phyloP scores from a whole-genome alignment of 345 rosid species.

The Aquilaria yunnanensis region DNA sequence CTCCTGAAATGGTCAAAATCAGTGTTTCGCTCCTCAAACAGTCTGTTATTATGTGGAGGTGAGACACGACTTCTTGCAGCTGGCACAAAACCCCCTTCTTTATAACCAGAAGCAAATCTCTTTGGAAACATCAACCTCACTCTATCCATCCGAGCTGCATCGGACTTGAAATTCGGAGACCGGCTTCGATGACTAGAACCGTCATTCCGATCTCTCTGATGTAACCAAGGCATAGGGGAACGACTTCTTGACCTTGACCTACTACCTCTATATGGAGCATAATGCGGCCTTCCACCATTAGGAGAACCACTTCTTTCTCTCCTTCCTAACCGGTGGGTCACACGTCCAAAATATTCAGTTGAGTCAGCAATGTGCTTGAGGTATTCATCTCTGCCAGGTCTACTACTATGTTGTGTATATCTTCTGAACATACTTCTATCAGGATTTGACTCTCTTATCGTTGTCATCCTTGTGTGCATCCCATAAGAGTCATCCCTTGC shows the following conservation, averaged over 20 bases:
- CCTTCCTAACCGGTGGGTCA: slow-evolving; percentile 22
- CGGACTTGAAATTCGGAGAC: slow-evolving; percentile 36
- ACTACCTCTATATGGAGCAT: slow-evolving; percentile 23
- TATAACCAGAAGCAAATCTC: slow-evolving; percentile 28
- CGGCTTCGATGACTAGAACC: slow-evolving; percentile 32
- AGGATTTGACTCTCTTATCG: slow-evolving; percentile 28
- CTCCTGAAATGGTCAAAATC: slow-evolving; percentile 26
- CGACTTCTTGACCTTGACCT: slow-evolving; percentile 43
- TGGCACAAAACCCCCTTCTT: slow-evolving; percentile 31
- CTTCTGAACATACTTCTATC: slow-evolving; percentile 34
- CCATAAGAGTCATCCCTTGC: slow-evolving; percentile 23
- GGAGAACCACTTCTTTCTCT: slow-evolving; percentile 50
- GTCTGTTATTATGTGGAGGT: slow-evolving; percentile 23
- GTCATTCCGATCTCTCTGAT: slow-evolving; percentile 25
- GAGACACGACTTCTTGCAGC: slow-evolving; percentile 29
- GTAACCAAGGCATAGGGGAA: slow-evolving; percentile 29
- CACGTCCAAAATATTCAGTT: slow-evolving; percentile 23
- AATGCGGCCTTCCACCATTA: slow-evolving; percentile 21
- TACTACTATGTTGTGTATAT: slow-evolving; percentile 16
- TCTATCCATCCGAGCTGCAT: slow-evolving; percentile 24
- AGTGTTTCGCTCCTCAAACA: slow-evolving; percentile 33
- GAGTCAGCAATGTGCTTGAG: slow-evolving; percentile 19
- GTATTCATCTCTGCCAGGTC: slow-evolving; percentile 30
- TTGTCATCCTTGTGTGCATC: slow-evolving; percentile 12
- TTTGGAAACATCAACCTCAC: slow-evolving; percentile 37